These are phyloP conservation scores for Wickerhamiella pararugosa DNA, from an alignment of 1,139 yeast species.

Conservation along the genomic window DNA sequence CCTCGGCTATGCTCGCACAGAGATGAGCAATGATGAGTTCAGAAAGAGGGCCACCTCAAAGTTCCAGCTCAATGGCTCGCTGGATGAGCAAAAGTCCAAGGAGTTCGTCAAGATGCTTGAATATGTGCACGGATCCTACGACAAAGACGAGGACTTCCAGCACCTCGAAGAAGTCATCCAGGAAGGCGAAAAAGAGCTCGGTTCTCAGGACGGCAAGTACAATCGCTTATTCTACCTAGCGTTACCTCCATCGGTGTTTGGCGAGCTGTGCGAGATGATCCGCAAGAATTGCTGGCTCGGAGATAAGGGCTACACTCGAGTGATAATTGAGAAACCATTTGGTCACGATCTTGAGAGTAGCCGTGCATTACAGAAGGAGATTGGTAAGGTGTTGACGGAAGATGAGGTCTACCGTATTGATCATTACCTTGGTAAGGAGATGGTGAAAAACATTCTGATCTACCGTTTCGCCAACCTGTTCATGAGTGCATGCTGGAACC, in stretches of 20 bases:
- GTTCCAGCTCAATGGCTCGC: slow-evolving; percentile 43
- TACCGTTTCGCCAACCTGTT: slow-evolving; percentile 82
- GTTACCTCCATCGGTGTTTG: slow-evolving; percentile 85
- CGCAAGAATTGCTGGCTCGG: slow-evolving; percentile 54
- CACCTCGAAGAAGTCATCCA: slow-evolving; percentile 41
- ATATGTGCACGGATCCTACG: slow-evolving; percentile 71
- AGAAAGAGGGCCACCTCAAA: slow-evolving; percentile 47
- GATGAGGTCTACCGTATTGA: slow-evolving; percentile 91
- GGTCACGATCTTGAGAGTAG: slow-evolving; percentile 81
- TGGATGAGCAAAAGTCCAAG: slow-evolving; percentile 33
- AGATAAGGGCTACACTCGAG: slow-evolving; percentile 51
- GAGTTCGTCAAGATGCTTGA: slow-evolving; percentile 50
- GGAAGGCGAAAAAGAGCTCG: slow-evolving; percentile 36
- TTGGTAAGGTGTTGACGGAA: slow-evolving; percentile 79
- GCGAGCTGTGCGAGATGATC: slow-evolving; percentile 58
- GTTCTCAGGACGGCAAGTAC: slow-evolving; percentile 18
- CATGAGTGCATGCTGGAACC: slow-evolving; percentile 77
- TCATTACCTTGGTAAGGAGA: slow-evolving; percentile 93
- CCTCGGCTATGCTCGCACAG: slow-evolving; percentile 84
- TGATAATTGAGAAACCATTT: slow-evolving; percentile 93
- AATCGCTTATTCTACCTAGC: slow-evolving; percentile 80
- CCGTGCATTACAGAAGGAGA: slow-evolving; percentile 54
- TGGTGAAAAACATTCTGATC: slow-evolving; percentile 86
- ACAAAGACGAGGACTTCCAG: slow-evolving; percentile 56
- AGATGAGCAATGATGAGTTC: slow-evolving; percentile 51